These are phyloP conservation scores for Tremellales sp. DNA, from an alignment of 1,284 basidiomycete species.

Conservation along the genomic window DNA sequence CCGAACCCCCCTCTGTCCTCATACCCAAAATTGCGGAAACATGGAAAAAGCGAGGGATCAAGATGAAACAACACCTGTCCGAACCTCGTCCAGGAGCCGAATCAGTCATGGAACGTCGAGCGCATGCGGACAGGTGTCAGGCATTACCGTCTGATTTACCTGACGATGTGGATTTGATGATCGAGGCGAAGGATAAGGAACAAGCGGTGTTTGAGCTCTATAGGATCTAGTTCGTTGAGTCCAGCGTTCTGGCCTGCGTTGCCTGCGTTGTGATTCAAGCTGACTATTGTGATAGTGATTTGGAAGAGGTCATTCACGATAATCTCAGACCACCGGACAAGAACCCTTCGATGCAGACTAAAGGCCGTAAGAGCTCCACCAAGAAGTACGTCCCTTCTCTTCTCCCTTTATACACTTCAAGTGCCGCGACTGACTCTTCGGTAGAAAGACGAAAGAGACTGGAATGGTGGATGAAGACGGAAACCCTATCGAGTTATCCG, in stretches of 20 bases:
- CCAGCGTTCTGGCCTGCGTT: not conserved
- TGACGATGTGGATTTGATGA: conserved; percentile 81
- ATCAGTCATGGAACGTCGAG: conserved; percentile 73
- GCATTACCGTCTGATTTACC: conserved; percentile 50
- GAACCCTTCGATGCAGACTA: conserved; percentile 32
- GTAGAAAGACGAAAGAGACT: conserved; percentile 45
- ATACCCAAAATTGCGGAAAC: conserved; percentile 65
- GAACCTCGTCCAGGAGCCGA: conserved; percentile 72
- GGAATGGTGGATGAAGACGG: conserved; percentile 49
- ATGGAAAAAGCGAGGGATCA: conserved; percentile 68
- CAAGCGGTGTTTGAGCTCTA: conserved; percentile 85
- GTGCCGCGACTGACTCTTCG: conserved; percentile 4
- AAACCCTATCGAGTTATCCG: conserved; percentile 39
- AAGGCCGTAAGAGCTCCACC: conserved; percentile 33
- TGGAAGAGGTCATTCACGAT: conserved; percentile 62
- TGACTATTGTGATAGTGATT: conserved; percentile 31
- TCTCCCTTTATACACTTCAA: not conserved
- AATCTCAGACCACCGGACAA: conserved; percentile 56
- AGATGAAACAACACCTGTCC: conserved; percentile 83
- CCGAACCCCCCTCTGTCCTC: conserved; percentile 36
- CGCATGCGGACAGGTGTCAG: conserved; percentile 64
- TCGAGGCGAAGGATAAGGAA: conserved; percentile 62
- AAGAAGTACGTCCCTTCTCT: conserved; percentile 22
- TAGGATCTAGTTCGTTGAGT: conserved; percentile 60
- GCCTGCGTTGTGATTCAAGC: not conserved